These are phyloP conservation scores for Salix exigua DNA, from an alignment of 345 rosid species.

Conservation along the genomic window DNA sequence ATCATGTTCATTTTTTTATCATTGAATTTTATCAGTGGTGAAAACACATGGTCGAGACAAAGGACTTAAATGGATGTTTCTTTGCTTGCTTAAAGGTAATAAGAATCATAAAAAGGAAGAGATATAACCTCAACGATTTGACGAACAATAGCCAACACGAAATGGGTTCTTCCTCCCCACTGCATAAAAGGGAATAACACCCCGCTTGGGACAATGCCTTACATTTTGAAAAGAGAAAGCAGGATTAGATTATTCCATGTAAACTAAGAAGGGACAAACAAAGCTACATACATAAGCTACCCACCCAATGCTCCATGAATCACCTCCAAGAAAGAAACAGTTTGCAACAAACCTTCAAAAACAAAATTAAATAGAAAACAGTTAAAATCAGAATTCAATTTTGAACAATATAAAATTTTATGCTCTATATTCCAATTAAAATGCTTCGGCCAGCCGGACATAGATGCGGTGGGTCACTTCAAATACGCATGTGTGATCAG, in stretches of 20 bases:
- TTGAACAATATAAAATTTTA: neutral
- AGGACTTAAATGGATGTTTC: neutral
- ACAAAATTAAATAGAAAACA: neutral
- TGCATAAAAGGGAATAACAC: constrained; percentile 72
- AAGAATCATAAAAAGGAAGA: neutral
- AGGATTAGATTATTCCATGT: constrained; percentile 4
- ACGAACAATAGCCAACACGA: constrained; percentile 49
- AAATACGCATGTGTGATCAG: neutral
- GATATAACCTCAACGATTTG: constrained; percentile 48
- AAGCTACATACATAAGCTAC: neutral
- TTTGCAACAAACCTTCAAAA: constrained; percentile 55
- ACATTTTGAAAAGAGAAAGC: constrained; percentile 4
- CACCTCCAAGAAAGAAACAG: constrained; percentile 60
- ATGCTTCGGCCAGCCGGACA: too few species aligned
- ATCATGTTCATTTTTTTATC: neutral
- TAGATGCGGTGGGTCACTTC: too few species aligned
- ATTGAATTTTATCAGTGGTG: neutral
- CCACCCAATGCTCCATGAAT: constrained; percentile 80
- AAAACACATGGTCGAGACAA: neutral
- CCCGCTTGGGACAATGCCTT: constrained; percentile 88
- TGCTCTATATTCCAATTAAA: too few species aligned
- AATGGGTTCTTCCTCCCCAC: constrained; percentile 78
- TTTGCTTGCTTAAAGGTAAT: neutral
- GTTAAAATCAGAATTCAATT: neutral
- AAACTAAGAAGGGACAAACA: neutral